phyloP scores from a whole-genome alignment of 345 rosid species.

The Salix caprea region DNA sequence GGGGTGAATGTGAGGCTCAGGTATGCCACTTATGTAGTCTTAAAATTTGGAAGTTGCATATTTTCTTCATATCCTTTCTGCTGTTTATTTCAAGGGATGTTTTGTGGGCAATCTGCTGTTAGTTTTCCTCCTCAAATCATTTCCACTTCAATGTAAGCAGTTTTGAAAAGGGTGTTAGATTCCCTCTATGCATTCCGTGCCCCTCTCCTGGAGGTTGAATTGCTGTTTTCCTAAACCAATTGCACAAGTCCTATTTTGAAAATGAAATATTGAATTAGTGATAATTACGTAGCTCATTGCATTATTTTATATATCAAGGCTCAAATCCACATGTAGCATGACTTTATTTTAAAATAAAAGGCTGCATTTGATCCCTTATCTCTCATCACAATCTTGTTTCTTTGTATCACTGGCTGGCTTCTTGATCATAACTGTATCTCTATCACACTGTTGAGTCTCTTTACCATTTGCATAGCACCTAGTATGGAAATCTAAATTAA shows the following conservation, averaged over 20 bases:
- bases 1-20: slow-evolving; percentile 94
- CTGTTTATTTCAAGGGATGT: not conserved
- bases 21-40: slow-evolving; percentile 36
- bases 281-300: not conserved
- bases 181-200: not conserved
- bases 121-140: not conserved
- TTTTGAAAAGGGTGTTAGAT: not conserved
- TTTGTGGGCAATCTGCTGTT: slow-evolving; percentile 1
- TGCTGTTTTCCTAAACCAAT: not conserved
- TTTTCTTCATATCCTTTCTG: not conserved
- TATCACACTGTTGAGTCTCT: not conserved
- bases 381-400: not conserved
- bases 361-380: not conserved
- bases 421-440: not conserved
- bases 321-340: not conserved
- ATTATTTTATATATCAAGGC: not conserved
- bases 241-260: not conserved
- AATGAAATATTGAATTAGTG: not conserved
- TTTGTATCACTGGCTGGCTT: not conserved
- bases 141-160: not conserved
- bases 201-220: not conserved
- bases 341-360: not conserved
- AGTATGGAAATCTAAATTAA: not conserved
- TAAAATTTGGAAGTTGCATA: not conserved
- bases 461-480: not conserved